Conservation (phyloP, 305 asterid genomes). For the Rubia tinctorum region DNA sequence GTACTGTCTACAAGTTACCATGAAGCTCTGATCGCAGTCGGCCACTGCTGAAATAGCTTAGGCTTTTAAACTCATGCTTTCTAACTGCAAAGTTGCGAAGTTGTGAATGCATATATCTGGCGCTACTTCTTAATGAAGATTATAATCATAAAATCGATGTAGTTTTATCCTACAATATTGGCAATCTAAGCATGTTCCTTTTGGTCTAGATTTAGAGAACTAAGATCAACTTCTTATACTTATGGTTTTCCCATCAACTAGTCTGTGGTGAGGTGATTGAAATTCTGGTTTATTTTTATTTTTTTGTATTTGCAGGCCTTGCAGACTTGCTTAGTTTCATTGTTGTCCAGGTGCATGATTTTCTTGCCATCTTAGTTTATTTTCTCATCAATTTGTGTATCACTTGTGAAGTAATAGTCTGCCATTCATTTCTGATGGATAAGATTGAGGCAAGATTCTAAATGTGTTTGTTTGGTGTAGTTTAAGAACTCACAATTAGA, state of each 20-base stretch:
- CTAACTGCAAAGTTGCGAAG: not conserved
- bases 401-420: not conserved
- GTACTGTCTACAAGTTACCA: not conserved
- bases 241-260: too few relatives aligned
- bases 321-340: conserved; percentile 85
- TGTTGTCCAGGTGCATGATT: conserved; percentile 58
- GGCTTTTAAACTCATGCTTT: not conserved
- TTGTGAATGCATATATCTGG: not conserved
- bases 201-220: not conserved
- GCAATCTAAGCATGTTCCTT: not conserved
- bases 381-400: not conserved
- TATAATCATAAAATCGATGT: not conserved
- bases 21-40: not conserved
- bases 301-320: conserved; percentile 55
- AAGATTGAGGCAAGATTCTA: not conserved
- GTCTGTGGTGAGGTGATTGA: conserved; percentile 10
- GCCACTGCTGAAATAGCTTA: not conserved
- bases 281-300: conserved; percentile 17
- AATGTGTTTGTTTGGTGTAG: not conserved
- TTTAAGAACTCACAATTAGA: not conserved
- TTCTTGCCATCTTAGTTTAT: conserved; percentile 10
- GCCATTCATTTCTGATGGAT: not conserved
- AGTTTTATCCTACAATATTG: not conserved
- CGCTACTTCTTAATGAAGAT: not conserved
- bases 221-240: not conserved